These are phyloP conservation scores for Rhizopus stolonifer DNA, from an alignment of 371 early-diverging fungal genomes.

Conservation along the genomic window DNA sequence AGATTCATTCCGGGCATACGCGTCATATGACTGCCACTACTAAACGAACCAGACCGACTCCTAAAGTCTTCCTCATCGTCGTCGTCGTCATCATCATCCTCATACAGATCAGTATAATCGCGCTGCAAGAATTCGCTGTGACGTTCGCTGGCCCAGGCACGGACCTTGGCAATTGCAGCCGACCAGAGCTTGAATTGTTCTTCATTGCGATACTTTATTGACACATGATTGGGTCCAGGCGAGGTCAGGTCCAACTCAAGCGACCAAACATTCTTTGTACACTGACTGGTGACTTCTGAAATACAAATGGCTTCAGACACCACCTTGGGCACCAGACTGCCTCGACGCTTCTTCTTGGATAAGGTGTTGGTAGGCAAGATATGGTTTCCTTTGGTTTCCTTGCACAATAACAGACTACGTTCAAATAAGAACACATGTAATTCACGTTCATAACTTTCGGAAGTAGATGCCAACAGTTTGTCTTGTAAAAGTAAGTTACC, in stretches of 20 bases:
- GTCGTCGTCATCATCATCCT: conserved; percentile 8
- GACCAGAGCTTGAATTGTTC: conserved; percentile 92
- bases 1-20: conserved; percentile 27
- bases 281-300: not conserved
- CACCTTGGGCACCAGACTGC: conserved; percentile 67
- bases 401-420: conserved; percentile 81
- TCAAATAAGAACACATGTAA: conserved; percentile 88
- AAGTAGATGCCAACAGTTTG: conserved; percentile 66
- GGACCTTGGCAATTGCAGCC: conserved; percentile 61
- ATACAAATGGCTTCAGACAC: conserved; percentile 24
- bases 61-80: conserved; percentile 27
- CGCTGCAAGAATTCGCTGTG: conserved; percentile 18
- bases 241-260: conserved; percentile 75
- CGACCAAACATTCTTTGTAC: conserved; percentile 42
- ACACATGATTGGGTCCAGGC: conserved; percentile 77
- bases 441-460: conserved; percentile 67
- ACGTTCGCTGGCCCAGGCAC: conserved; percentile 16
- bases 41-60: conserved; percentile 20
- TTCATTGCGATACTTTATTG: conserved; percentile 80
- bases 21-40: not conserved
- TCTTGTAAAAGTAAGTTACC: conserved; percentile 84
- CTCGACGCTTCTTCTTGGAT: conserved; percentile 46
- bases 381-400: conserved; percentile 41
- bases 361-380: conserved; percentile 43
- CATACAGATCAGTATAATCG: conserved; percentile 13